A percentile compares a stretch with the other conserved stretches of the same genome.
phyloP scores from a whole-genome alignment of 805 yeast genomes.

The Saccharomyces jurei region DNA sequence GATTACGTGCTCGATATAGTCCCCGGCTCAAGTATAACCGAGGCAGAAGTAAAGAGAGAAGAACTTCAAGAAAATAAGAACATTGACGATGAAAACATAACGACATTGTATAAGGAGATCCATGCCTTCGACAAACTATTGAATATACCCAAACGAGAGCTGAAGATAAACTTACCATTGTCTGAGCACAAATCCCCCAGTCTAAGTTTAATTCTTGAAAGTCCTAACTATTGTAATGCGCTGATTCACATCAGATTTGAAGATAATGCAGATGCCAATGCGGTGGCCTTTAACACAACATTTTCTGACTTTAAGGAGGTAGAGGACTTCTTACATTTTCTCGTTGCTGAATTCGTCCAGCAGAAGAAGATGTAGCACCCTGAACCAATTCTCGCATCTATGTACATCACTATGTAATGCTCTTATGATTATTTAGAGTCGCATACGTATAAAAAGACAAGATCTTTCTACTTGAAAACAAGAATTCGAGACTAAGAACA shows the following conservation, averaged over 20 bases:
- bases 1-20: conserved; percentile 20
- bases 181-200: conserved; percentile 4
- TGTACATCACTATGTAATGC: neutral
- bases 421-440: neutral
- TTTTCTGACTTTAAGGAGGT: conserved; percentile 29
- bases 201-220: conserved; percentile 15
- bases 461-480: neutral
- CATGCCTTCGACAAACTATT: conserved; percentile 17
- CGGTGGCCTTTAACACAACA: conserved; percentile 17
- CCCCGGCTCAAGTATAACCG: conserved; percentile 9
- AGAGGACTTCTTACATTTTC: conserved; percentile 29
- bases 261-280: neutral
- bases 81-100: conserved; percentile 16
- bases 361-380: neutral
- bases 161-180: conserved; percentile 9
- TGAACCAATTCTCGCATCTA: neutral
- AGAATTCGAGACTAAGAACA: neutral
- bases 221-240: conserved; percentile 29
- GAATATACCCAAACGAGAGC: conserved; percentile 17
- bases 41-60: neutral
- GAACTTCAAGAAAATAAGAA: neutral
- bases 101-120: conserved; percentile 20
- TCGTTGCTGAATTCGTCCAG: conserved; percentile 23
- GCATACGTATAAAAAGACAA: neutral
- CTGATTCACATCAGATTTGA: conserved; percentile 18